Base-by-base conservation (phyloP, 2,329 filamentous ascomycete genomes). In the Catunica adiposa region DNA sequence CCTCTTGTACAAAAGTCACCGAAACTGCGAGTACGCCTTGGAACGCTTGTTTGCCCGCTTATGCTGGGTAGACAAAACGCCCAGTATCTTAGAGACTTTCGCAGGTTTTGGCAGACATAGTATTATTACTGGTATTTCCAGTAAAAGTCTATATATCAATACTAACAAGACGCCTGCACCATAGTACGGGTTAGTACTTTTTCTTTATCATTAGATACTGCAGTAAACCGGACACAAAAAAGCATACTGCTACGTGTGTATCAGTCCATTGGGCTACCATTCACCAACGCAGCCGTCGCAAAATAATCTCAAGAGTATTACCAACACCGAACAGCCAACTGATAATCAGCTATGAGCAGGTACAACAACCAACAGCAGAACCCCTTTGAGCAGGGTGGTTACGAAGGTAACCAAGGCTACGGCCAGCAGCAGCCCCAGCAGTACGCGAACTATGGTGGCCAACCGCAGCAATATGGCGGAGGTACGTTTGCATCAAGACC, bases 321-420 rank as follows among this genome's bases (percentile, higher is more conserved):
- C 40, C 8, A 44, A n/a, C 40, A n/a, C 15, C 40, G n/a, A 44
- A n/a, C 11, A 44, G 11, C 11, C 15, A 44, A 17, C 40, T 44
- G 20, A 44, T n/a, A 11, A 44, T 44, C 15, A 38, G 37, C 64
- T 81, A 44, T 44, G 40, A 38, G 37, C 64, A 81, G 76, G 68
- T 80, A 80, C 70, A 73, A 74, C 60, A 68, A 68, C 52, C 52
- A n/a, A n/a, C n/a, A 54, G 62, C 66, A 69, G 59, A 80, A 82
- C 67, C 78, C 79, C 56, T 82, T 77, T 63, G 78, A 80, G 63
- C 70, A 82, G 63, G 70, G 74, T 64, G 71, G 71, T 59, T 68
- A 66, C 37, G 62, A 63, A 48, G 64, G 60, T 8, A 64, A 66
- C 34, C 63, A 63, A 31, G 61, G 59, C 2, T 54, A 62, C 3